Conservation (phyloP, 2,329 filamentous ascomycete genomes). For the Bipolaris gigantea region DNA sequence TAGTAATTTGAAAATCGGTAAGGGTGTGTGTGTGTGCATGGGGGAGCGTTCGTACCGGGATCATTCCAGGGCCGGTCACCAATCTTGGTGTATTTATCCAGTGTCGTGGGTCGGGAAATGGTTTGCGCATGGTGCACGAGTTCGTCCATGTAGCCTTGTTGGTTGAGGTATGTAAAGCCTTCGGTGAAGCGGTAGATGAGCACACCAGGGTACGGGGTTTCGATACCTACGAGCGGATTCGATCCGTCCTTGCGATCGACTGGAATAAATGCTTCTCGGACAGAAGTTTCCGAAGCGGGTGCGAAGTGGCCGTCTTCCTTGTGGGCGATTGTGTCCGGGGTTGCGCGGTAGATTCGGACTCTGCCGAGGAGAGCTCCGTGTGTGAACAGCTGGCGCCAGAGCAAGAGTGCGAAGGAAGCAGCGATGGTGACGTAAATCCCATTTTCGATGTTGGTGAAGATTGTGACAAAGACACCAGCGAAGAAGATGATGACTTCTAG, state of each 20-base stretch:
- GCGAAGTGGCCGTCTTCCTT: slow-evolving; percentile 24
- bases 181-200: slow-evolving; percentile 97
- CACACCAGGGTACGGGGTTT: slow-evolving; percentile 83
- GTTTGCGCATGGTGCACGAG: slow-evolving; percentile 49
- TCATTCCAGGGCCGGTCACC: slow-evolving; percentile 90
- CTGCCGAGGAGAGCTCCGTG: slow-evolving; percentile 76
- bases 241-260: slow-evolving; percentile 86
- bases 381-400: slow-evolving; percentile 83
- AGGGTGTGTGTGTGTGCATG: background rate
- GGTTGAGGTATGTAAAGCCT: slow-evolving; percentile 95
- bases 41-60: slow-evolving; percentile 57
- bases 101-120: slow-evolving; percentile 75
- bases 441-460: slow-evolving; percentile 87
- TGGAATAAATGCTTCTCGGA: slow-evolving; percentile 59
- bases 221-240: slow-evolving; percentile 79
- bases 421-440: slow-evolving; percentile 87
- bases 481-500: slow-evolving; percentile 93
- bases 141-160: slow-evolving; percentile 83
- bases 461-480: slow-evolving; percentile 82
- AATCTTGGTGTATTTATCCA: slow-evolving; percentile 60
- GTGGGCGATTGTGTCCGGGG: slow-evolving; percentile 72
- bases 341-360: slow-evolving; percentile 80
- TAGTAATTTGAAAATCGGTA: background rate
- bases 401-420: slow-evolving; percentile 73
- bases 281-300: slow-evolving; percentile 6